These are phyloP conservation scores for Phytophthora multivora DNA, from an alignment of 352 stramenopile genomes.

Conservation along the genomic window DNA sequence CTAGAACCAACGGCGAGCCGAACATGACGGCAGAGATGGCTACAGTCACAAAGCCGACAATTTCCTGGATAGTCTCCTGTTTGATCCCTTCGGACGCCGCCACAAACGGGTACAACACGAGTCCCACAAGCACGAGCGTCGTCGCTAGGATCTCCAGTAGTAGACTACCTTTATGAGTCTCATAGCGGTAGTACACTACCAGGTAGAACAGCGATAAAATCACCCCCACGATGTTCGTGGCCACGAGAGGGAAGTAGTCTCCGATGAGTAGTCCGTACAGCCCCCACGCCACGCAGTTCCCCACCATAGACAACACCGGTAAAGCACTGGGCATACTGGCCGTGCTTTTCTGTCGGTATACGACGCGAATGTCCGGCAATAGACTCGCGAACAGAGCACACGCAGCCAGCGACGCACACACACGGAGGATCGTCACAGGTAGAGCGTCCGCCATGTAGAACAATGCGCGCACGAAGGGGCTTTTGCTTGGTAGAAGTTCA, in stretches of 20 bases:
- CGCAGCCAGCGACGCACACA: constrained; percentile 47
- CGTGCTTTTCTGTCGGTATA: constrained; percentile 38
- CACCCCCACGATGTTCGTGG: constrained; percentile 56
- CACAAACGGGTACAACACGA: constrained; percentile 45
- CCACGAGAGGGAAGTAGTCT: constrained; percentile 61
- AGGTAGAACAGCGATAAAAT: constrained; percentile 50
- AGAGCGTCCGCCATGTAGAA: constrained; percentile 28
- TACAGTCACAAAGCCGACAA: constrained; percentile 63
- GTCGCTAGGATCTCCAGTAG: constrained; percentile 35
- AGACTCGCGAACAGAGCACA: constrained; percentile 57
- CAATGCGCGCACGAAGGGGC: constrained; percentile 6
- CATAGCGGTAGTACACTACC: constrained; percentile 47
- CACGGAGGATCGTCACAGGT: constrained; percentile 39
- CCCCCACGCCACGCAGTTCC: constrained; percentile 63
- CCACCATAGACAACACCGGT: constrained; percentile 64
- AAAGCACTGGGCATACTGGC: constrained; percentile 41
- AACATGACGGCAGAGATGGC: constrained; percentile 66
- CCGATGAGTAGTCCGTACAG: constrained; percentile 54
- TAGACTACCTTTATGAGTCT: constrained; percentile 22
- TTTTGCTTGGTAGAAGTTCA: neutral
- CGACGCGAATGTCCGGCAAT: constrained; percentile 39
- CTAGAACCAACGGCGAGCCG: constrained; percentile 54
- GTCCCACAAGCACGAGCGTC: constrained; percentile 26
- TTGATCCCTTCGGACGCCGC: constrained; percentile 21
- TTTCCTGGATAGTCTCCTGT: constrained; percentile 31